phyloP scores from a whole-genome alignment of 129 eudicot genomes.

The Lonicera japonica region DNA sequence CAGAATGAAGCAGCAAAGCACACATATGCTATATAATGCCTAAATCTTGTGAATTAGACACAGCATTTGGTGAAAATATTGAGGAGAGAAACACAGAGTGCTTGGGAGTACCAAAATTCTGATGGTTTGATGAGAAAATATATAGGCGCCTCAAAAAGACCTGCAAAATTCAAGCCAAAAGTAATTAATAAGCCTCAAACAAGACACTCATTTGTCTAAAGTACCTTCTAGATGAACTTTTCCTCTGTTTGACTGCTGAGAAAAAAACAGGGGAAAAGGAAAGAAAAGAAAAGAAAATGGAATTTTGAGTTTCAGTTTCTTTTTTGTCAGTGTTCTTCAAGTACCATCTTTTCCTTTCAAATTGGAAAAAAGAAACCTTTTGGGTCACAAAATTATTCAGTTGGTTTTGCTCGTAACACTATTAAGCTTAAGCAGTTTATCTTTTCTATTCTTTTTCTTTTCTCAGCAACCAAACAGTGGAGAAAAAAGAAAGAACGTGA shows the following conservation, averaged over 20 bases:
- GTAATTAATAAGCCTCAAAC: neutral
- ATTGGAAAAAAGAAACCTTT: neutral
- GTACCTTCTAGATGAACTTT: neutral
- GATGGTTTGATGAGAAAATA: neutral
- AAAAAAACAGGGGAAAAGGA: neutral
- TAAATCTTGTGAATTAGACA: neutral
- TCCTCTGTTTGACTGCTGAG: conserved; percentile 7
- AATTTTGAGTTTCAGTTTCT: neutral
- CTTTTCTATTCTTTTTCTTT: neutral
- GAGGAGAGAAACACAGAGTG: neutral
- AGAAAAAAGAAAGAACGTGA: neutral
- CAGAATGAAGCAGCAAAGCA: neutral
- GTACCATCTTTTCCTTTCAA: neutral
- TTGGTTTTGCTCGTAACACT: neutral
- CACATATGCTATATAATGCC: neutral
- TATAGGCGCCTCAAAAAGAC: neutral
- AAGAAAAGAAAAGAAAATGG: neutral
- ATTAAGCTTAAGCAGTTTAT: neutral
- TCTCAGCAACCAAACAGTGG: neutral
- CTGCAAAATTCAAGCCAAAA: conserved; percentile 5
- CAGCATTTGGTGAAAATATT: neutral
- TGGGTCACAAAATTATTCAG: neutral
- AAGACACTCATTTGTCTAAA: neutral
- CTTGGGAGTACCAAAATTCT: neutral
- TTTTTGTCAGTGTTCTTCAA: neutral